Base-by-base conservation (phyloP, 176 grass and related monocot species). In the Puccinellia tenuiflora region DNA sequence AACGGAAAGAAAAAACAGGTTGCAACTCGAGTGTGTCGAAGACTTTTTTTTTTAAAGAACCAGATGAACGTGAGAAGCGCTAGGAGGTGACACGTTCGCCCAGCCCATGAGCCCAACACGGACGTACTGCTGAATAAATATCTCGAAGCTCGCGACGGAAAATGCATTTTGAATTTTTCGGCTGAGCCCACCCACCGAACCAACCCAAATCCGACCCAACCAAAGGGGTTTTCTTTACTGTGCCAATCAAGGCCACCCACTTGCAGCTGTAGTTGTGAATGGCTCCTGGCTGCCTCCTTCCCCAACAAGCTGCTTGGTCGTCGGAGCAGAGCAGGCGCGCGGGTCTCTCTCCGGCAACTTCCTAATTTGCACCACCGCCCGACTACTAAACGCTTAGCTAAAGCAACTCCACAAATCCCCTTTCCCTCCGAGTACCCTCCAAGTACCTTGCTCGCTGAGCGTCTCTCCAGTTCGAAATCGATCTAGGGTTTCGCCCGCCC, bases 401-500 rank as follows among this genome's bases (percentile, higher is more conserved):
- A 51, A 74, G 71, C 46, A 33, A 51, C 43, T 33, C 3, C 25
- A 73, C 68, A 50, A 73, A 73, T 33, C 46, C 45, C 78, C 43
- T 33, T 67, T 15, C 61, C 77, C 3, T 67, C 43, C 77, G 3
- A 77, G 22, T 56, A 38, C 73, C 64, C 35, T 68, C 37, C 66
- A 69, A 29, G 40, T 13, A n/a, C 78, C 6, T 22, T 54, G 42
- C 40, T 73, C 68, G n/a, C 68, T 26, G 5, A 45, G n/a, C 2
- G 68, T 26, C 68, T 31, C 70, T 73, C 16, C 43, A 10, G 25
- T 73, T 73, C 70, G 16, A 73, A 73, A 50, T 73, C 70, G 43
- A 86, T 86, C 88, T 90, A 90, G 88, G 88, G 88, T 90, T 90
- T 86, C 78, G 52, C 50, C 51, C 79, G 64, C 79, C 70, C 46